Evolutionary conservation across 2,329 filamentous ascomycete species (phyloP).

Genomic region (Colletotrichum spaethianum): DNA sequence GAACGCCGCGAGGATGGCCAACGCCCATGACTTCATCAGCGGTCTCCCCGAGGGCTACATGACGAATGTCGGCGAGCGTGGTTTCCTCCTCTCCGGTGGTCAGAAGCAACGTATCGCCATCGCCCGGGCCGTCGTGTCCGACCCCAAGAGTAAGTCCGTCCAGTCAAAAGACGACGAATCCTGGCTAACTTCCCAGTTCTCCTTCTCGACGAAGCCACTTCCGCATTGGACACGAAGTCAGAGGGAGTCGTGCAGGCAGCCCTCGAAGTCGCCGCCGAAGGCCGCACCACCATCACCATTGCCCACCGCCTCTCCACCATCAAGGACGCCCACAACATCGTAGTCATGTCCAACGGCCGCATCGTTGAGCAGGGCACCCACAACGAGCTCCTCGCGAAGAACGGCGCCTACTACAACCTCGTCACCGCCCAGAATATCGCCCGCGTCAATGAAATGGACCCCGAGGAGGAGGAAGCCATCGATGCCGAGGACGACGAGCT

Average conservation of each 20-base stretch:
- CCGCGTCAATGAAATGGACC: conserved; percentile 67
- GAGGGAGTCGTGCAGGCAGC: conserved; percentile 96
- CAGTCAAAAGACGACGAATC: conserved; percentile 20
- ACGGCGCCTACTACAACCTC: conserved; percentile 84
- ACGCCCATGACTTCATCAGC: conserved; percentile 92
- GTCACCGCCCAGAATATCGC: conserved; percentile 91
- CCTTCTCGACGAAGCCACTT: conserved; percentile 94
- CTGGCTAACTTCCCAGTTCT: conserved; percentile 67
- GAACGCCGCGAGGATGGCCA: conserved; percentile 89
- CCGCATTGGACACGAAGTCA: conserved; percentile 92
- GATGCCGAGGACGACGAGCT: conserved; percentile 66
- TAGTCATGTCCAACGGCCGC: conserved; percentile 88
- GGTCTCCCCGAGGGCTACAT: conserved; percentile 89
- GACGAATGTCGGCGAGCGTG: conserved; percentile 95
- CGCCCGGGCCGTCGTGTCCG: conserved; percentile 88
- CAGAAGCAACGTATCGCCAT: conserved; percentile 98
- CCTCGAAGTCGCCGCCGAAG: conserved; percentile 86
- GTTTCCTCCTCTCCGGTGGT: conserved; percentile 91
- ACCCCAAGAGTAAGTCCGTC: conserved; percentile 77
- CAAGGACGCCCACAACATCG: conserved; percentile 93
- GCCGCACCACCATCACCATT: conserved; percentile 95
- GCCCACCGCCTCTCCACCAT: conserved; percentile 96
- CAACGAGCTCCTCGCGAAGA: conserved; percentile 78
- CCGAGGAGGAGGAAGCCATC: conserved; percentile 65
- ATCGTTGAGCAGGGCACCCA: conserved; percentile 96